Conservation (phyloP, 208 protist species). For the Leishmania guyanensis region DNA sequence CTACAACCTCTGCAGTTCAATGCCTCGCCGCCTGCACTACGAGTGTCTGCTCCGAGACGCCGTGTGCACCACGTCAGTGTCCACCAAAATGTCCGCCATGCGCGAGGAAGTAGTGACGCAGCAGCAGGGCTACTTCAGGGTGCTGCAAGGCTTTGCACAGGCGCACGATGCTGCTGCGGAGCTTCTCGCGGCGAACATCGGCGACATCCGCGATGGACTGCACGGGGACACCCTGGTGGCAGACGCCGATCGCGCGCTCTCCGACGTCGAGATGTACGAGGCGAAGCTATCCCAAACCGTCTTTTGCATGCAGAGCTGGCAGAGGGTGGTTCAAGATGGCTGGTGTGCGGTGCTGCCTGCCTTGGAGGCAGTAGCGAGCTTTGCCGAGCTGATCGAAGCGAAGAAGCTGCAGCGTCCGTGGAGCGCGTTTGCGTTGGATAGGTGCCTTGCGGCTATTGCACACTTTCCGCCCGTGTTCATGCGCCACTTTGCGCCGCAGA, state of each 20-base stretch:
- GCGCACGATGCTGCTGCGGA: constrained; percentile 27
- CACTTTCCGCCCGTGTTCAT: constrained; percentile 41
- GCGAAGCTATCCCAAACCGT: constrained; percentile 43
- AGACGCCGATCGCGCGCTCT: constrained; percentile 49
- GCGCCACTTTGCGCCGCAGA: constrained; percentile 60
- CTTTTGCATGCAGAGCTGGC: constrained; percentile 47
- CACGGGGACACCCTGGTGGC: constrained; percentile 39
- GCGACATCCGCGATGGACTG: constrained; percentile 36
- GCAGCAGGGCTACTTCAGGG: constrained; percentile 39
- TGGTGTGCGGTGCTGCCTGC: constrained; percentile 54
- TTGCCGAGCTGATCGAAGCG: constrained; percentile 55
- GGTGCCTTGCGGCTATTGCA: constrained; percentile 44
- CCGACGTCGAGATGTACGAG: constrained; percentile 59
- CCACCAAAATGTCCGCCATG: constrained; percentile 30
- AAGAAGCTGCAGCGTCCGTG: constrained; percentile 68
- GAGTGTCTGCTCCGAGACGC: constrained; percentile 21
- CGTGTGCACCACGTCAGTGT: constrained; percentile 20
- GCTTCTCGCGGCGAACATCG: constrained; percentile 42
- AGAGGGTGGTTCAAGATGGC: constrained; percentile 43
- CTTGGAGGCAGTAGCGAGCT: constrained; percentile 34
- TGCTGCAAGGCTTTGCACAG: constrained; percentile 32
- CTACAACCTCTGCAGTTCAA: constrained; percentile 29
- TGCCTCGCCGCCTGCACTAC: constrained; percentile 8
- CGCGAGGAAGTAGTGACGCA: constrained; percentile 39
- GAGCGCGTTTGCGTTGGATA: constrained; percentile 48